phyloP scores from a whole-genome alignment of 1,284 basidiomycete genomes.

The Malassezia vespertilionis region DNA sequence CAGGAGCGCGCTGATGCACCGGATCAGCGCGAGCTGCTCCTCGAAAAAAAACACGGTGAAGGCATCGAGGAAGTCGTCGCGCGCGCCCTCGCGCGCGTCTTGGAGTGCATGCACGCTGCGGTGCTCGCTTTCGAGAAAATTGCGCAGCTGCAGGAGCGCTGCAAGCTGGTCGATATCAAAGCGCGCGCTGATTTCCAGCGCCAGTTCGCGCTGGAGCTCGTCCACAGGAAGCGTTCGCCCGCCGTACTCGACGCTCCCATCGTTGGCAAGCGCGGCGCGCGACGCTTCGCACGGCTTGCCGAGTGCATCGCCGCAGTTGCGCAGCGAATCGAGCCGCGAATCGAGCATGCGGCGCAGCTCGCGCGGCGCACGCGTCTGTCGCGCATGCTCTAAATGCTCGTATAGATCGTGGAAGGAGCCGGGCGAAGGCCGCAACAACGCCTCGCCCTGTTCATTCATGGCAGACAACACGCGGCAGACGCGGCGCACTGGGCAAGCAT shows the following conservation, averaged over 20 bases:
- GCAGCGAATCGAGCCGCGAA: slow-evolving; percentile 20
- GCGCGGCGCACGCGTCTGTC: slow-evolving; percentile 17
- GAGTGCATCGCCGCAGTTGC: slow-evolving; percentile 23
- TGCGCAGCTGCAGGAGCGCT: slow-evolving; percentile 60
- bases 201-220: slow-evolving; percentile 57
- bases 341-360: slow-evolving; percentile 22
- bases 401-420: slow-evolving; percentile 35
- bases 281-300: slow-evolving; percentile 3
- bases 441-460: slow-evolving; percentile 2
- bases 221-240: slow-evolving; percentile 57
- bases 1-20: slow-evolving; percentile 49
- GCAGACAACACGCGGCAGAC: not conserved
- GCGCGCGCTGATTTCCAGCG: slow-evolving; percentile 59
- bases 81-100: not conserved
- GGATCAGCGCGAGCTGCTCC: slow-evolving; percentile 61
- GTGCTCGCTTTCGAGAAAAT: slow-evolving; percentile 68
- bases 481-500: not conserved
- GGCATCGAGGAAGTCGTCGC: slow-evolving; percentile 54
- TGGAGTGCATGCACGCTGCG: slow-evolving; percentile 49
- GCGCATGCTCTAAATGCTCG: slow-evolving; percentile 33
- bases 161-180: slow-evolving; percentile 67
- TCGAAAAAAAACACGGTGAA: slow-evolving; percentile 69
- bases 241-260: slow-evolving; percentile 4
- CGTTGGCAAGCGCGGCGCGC: slow-evolving; percentile 5
- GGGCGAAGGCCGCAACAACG: not conserved